Evolutionary conservation across 345 rosid species (phyloP), one percentile per base, ranked within the genome.

Genomic region (Dipteronia sinensis): DNA sequence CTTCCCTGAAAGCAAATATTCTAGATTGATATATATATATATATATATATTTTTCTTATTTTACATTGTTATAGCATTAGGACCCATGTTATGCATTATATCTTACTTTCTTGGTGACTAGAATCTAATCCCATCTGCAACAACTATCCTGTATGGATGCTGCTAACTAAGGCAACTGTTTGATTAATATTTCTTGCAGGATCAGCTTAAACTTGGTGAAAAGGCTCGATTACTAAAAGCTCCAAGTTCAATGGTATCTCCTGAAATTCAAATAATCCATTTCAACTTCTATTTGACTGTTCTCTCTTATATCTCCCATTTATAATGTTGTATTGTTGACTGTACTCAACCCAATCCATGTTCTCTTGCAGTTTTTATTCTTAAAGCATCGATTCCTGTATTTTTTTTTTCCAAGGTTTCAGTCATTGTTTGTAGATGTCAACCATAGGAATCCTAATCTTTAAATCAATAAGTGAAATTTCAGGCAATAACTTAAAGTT

Each of bases 181-280:
- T 61, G 15, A 65, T 76, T 15, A 58, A 16, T 25, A 3, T 78
- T 68, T 84, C 69, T 85, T 85, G 73, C 87, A 95, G 98, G 95
- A 90, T 72, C 86, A 88, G 80, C 85, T 90, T 80, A 90, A 86
- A 75, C 83, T 83, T 46, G 85, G 93, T 56, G 90, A 88, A 61
- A 86, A 82, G 47, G 75, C 91, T 74, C 77, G 61, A 79, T 77
- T 87, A 62, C 79, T 90, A 46, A 82, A 87, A 73, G 55, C 79
- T 78, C 83, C 90, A 74, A 78, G 85, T 78, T 19, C 69, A 47
- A 83, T 72, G 94, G 97, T 93, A 82, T 80, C 53, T 76, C 62
- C 66, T 42, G 19, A 23, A 10, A 16, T 46, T 47, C 31, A 65
- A 22, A 34, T 17, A 49, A 67, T 75, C 7, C 53, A 46, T 62